Conservation (phyloP, 192 early-diverging fungal genomes). For the Blastocladiella britannica region DNA sequence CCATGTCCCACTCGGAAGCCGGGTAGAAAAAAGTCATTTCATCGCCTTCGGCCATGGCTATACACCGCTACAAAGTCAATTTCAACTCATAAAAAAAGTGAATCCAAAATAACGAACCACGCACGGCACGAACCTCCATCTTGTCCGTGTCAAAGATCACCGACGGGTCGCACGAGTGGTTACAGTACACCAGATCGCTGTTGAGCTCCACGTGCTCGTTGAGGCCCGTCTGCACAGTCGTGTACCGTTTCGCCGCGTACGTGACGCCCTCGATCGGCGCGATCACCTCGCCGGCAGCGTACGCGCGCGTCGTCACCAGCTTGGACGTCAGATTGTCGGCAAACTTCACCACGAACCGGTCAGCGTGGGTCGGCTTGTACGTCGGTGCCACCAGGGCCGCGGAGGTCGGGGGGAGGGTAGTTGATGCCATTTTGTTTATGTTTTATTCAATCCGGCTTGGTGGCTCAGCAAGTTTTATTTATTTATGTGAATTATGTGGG, state of each 20-base stretch:
- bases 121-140: conserved; percentile 17
- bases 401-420: no score
- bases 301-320: conserved; percentile 15
- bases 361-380: background rate
- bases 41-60: conserved; percentile 23
- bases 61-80: background rate
- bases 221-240: conserved; percentile 24
- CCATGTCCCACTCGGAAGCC: conserved; percentile 44
- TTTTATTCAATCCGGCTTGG: no score
- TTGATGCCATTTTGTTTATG: no score
- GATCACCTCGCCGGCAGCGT: conserved; percentile 20
- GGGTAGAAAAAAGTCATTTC: conserved; percentile 36
- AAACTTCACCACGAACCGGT: background rate
- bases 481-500: no score
- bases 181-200: conserved; percentile 25
- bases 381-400: no score
- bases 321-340: conserved; percentile 11
- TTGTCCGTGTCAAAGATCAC: conserved; percentile 19
- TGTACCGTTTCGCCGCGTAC: conserved; percentile 26
- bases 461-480: no score
- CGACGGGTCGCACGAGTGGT: conserved; percentile 27
- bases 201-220: conserved; percentile 29
- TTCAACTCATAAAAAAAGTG: background rate
- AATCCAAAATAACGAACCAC: background rate
- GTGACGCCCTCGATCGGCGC: conserved; percentile 21